phyloP scores from a whole-genome alignment of 2,329 filamentous ascomycete genomes.

The Sphaceloma murrayae region DNA sequence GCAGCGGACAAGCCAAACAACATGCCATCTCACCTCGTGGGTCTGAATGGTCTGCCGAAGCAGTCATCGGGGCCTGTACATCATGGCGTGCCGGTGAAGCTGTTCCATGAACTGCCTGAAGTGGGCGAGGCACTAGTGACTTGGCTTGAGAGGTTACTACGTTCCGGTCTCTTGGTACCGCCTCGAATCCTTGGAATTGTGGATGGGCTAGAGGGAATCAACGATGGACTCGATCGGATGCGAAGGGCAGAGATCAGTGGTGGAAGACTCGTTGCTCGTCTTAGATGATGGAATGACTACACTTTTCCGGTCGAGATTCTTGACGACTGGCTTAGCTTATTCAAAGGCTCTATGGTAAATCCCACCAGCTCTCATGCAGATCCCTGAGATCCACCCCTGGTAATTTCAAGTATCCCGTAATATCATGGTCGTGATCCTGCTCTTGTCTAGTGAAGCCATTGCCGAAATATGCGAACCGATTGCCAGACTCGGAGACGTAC shows the following conservation, averaged over 20 bases:
- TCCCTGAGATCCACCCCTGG: slow-evolving; percentile 51
- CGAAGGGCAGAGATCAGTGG: slow-evolving; percentile 57
- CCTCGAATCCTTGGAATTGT: slow-evolving; percentile 58
- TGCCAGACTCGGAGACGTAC: slow-evolving; percentile 34
- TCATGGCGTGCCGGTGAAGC: slow-evolving; percentile 63
- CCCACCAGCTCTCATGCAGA: slow-evolving; percentile 58
- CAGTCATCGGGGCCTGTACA: slow-evolving; percentile 37
- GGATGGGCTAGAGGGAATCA: slow-evolving; percentile 56
- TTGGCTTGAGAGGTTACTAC: slow-evolving; percentile 60
- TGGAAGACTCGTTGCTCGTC: slow-evolving; percentile 55
- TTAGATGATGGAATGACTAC: slow-evolving; percentile 15
- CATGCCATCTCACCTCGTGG: slow-evolving; percentile 48
- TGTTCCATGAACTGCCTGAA: slow-evolving; percentile 59
- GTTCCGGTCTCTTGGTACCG: slow-evolving; percentile 43
- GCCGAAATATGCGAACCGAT: slow-evolving; percentile 55
- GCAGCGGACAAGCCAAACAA: background rate
- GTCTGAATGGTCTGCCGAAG: slow-evolving; percentile 59
- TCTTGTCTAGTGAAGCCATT: slow-evolving; percentile 58
- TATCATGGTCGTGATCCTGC: slow-evolving; percentile 44
- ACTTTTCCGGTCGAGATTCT: background rate
- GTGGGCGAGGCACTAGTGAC: slow-evolving; percentile 53
- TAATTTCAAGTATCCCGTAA: slow-evolving; percentile 53
- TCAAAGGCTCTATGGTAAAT: slow-evolving; percentile 18
- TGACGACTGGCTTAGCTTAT: background rate
- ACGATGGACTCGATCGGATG: slow-evolving; percentile 56